A percentile compares a stretch with the other conserved stretches of the same genome.
Evolutionary conservation across 1,139 yeast species (phyloP).

Genomic region (Ogataea hybrid): DNA sequence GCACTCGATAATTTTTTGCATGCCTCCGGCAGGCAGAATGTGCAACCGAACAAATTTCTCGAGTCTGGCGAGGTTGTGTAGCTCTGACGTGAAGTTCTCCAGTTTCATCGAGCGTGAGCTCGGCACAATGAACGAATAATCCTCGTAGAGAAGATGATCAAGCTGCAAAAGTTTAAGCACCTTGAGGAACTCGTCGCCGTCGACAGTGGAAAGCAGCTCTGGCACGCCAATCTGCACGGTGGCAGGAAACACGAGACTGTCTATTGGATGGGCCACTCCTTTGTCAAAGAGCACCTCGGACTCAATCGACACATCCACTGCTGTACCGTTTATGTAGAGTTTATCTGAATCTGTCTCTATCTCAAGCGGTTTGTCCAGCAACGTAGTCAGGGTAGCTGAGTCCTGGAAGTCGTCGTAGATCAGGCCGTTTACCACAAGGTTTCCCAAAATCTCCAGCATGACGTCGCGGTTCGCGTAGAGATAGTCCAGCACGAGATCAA

Average conservation of each 20-base stretch:
- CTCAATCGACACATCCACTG: conserved; percentile 33
- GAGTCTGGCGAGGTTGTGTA: conserved; percentile 45
- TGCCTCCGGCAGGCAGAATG: conserved; percentile 54
- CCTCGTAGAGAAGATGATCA: conserved; percentile 32
- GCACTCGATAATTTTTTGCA: conserved; percentile 44
- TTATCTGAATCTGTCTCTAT: conserved; percentile 29
- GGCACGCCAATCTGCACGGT: conserved; percentile 50
- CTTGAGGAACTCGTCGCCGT: conserved; percentile 43
- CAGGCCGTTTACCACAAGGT: conserved; percentile 59
- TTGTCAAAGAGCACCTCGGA: conserved; percentile 74
- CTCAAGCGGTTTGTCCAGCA: conserved; percentile 39
- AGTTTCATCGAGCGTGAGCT: conserved; percentile 53
- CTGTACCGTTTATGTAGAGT: conserved; percentile 25
- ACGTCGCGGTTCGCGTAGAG: conserved; percentile 51
- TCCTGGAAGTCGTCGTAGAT: conserved; percentile 63
- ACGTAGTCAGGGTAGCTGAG: conserved; percentile 32
- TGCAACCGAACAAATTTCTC: conserved; percentile 64
- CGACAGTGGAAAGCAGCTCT: conserved; percentile 57
- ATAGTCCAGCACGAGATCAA: conserved; percentile 62
- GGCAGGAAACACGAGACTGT: conserved; percentile 56
- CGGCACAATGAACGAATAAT: conserved; percentile 75
- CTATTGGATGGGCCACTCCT: conserved; percentile 81
- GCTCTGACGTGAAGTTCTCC: conserved; percentile 47
- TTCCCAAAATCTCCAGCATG: conserved; percentile 51
- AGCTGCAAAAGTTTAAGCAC: conserved; percentile 43